Evolutionary conservation across 306 rosid species (phyloP).

Genomic region (Nissolia schottii): DNA sequence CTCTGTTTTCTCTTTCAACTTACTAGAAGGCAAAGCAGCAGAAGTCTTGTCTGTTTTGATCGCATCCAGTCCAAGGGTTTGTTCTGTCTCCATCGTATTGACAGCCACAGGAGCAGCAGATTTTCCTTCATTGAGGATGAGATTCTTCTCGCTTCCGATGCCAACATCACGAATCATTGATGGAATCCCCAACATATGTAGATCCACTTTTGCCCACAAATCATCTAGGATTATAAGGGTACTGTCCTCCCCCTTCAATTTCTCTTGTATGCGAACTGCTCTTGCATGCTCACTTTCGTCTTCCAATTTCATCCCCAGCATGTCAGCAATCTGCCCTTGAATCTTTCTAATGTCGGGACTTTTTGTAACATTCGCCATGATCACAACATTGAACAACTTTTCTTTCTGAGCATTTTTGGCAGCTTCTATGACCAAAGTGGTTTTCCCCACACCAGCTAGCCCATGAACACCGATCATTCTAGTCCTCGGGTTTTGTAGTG

Average conservation of each 20-base stretch:
- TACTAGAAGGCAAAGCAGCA: neutral
- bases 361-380: neutral
- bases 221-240: slow-evolving; percentile 7
- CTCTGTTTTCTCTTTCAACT: neutral
- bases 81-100: too few relatives aligned
- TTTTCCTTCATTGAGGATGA: too few relatives aligned
- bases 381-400: neutral
- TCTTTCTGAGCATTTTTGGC: too few relatives aligned
- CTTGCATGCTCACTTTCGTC: too few relatives aligned
- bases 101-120: too few relatives aligned
- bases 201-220: neutral
- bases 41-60: neutral
- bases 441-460: slow-evolving; percentile 3
- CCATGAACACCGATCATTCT: slow-evolving; percentile 5
- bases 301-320: too few relatives aligned
- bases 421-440: neutral
- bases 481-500: neutral
- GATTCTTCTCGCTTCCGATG: too few relatives aligned
- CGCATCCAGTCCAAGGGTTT: too few relatives aligned
- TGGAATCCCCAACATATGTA: slow-evolving; percentile 15
- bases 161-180: neutral
- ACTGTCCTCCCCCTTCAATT: too few relatives aligned
- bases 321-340: too few relatives aligned
- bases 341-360: too few relatives aligned
- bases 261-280: too few relatives aligned